A percentile compares a stretch with the other conserved stretches of the same genome.
phyloP scores from a whole-genome alignment of 2,329 filamentous ascomycete species.

The Macroventuria anomochaeta region DNA sequence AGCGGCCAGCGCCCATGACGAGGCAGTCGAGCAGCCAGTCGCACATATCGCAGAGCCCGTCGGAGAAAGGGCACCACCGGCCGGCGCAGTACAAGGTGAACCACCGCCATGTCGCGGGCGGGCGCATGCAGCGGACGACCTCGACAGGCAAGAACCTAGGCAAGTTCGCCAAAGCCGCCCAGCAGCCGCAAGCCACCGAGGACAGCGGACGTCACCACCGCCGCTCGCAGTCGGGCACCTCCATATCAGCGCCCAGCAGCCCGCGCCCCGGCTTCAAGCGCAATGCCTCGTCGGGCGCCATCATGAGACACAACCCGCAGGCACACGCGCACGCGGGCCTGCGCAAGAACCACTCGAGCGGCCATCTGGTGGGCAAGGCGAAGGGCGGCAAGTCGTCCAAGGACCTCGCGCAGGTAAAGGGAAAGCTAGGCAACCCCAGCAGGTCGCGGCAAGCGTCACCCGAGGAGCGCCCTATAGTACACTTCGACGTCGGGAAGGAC shows the following conservation, averaged over 20 bases:
- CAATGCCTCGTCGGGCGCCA: conserved; percentile 51
- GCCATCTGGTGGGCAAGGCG: conserved; percentile 51
- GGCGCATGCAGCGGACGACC: conserved; percentile 49
- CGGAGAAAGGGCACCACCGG: conserved; percentile 37
- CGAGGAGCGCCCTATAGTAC: conserved; percentile 48
- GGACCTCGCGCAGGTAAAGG: conserved; percentile 39
- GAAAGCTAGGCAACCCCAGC: conserved; percentile 37
- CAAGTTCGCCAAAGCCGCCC: conserved; percentile 48
- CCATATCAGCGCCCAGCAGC: conserved; percentile 45
- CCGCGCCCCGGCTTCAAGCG: conserved; percentile 52
- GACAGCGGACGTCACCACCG: conserved; percentile 45
- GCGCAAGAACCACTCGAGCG: conserved; percentile 54
- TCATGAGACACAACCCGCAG: conserved; percentile 44
- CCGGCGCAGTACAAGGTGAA: conserved; percentile 42
- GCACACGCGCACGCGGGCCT: conserved; percentile 44
- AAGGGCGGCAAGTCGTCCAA: conserved; percentile 49
- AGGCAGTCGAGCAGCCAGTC: conserved; percentile 48
- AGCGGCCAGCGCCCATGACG: conserved; percentile 43
- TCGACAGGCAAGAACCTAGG: conserved; percentile 53
- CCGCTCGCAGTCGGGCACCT: conserved; percentile 48
- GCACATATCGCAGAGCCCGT: conserved; percentile 49
- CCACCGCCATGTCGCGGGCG: conserved; percentile 51
- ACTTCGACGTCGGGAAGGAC: conserved; percentile 50
- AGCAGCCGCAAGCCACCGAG: conserved; percentile 30
- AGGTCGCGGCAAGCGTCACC: conserved; percentile 44